These are phyloP conservation scores for Coemansia sp. DNA, from an alignment of 192 early-diverging fungal species.

Conservation along the genomic window DNA sequence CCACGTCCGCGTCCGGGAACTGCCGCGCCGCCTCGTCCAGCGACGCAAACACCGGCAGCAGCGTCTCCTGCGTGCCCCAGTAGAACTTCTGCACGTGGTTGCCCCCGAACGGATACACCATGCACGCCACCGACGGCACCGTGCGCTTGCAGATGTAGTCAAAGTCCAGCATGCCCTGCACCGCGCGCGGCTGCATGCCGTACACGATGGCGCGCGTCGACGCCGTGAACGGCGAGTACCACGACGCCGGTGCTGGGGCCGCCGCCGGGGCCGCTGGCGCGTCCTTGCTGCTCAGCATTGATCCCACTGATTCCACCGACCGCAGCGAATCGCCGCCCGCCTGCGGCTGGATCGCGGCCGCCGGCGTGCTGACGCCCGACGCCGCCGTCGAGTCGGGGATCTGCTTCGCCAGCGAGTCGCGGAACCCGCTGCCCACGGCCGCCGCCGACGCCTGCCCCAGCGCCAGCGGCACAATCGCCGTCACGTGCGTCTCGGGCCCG, in stretches of 20 bases:
- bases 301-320: conserved; percentile 14
- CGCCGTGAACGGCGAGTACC: conserved; percentile 74
- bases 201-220: conserved; percentile 90
- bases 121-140: conserved; percentile 90
- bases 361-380: conserved; percentile 45
- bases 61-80: conserved; percentile 98
- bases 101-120: conserved; percentile 99
- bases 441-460: conserved; percentile 55
- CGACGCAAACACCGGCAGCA: conserved; percentile 89
- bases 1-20: conserved; percentile 89
- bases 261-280: conserved; percentile 38
- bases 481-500: conserved; percentile 97
- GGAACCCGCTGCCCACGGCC: conserved; percentile 57
- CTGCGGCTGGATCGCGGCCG: conserved; percentile 33
- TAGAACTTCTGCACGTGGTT: conserved; percentile 99
- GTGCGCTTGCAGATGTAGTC: conserved; percentile 96
- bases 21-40: conserved; percentile 75
- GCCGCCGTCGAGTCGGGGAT: conserved; percentile 48
- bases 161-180: conserved; percentile 99
- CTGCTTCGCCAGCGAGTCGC: conserved; percentile 56
- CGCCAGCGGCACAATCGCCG: conserved; percentile 96
- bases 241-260: conserved; percentile 45
- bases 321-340: conserved; percentile 40
- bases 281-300: no score
- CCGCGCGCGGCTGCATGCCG: conserved; percentile 98